A percentile compares a stretch with the other conserved stretches of the same genome.
These are phyloP conservation scores for Umbelopsis sp. DNA, from an alignment of 192 early-diverging fungal genomes.

Conservation along the genomic window DNA sequence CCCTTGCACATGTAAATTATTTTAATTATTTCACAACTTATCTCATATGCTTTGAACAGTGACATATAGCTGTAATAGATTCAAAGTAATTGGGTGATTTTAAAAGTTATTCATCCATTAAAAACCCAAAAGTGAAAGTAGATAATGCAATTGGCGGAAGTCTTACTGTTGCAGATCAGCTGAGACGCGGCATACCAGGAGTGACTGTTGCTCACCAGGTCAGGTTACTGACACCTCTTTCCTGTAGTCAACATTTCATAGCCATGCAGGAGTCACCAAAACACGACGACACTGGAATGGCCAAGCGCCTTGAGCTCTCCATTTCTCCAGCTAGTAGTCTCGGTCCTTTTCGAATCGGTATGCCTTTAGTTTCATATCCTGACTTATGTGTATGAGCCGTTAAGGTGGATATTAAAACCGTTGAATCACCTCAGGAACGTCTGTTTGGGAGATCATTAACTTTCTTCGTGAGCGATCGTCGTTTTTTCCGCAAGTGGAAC, in stretches of 20 bases:
- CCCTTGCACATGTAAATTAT: neutral
- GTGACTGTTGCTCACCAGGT: constrained; percentile 12
- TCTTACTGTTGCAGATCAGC: neutral
- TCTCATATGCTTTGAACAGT: too few relatives aligned
- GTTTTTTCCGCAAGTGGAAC: constrained; percentile 59
- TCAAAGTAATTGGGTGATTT: too few relatives aligned
- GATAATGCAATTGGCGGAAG: too few relatives aligned
- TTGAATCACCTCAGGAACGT: constrained; percentile 42
- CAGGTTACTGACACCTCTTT: neutral
- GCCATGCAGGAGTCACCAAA: constrained; percentile 15
- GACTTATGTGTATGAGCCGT: neutral
- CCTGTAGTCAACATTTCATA: neutral
- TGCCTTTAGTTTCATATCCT: neutral
- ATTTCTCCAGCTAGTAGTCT: constrained; percentile 57
- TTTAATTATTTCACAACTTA: neutral
- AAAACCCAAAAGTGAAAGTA: too few relatives aligned
- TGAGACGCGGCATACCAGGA: neutral
- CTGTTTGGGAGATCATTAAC: constrained; percentile 61
- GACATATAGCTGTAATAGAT: too few relatives aligned
- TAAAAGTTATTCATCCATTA: too few relatives aligned
- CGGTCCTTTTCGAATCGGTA: constrained; percentile 57
- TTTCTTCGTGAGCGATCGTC: constrained; percentile 51
- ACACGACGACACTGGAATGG: neutral
- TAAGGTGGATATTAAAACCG: neutral
- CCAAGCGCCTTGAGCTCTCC: constrained; percentile 45